A percentile compares a stretch with the other conserved stretches of the same genome.
phyloP scores from a whole-genome alignment of 164 flowering plant species.

The Tetrastigma voinierianum region DNA sequence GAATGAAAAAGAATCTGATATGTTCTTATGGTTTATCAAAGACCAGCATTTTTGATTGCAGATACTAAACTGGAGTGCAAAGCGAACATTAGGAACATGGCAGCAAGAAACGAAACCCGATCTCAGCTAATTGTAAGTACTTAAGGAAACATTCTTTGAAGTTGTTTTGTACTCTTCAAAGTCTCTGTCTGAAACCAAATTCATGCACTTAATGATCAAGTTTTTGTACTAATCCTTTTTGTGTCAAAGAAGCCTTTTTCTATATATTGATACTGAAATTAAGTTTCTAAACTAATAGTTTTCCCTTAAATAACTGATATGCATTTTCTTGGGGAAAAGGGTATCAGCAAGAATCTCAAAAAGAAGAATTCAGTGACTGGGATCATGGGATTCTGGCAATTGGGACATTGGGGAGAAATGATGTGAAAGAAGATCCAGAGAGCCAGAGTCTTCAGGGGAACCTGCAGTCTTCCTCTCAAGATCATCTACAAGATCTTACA shows the following conservation, averaged over 20 bases:
- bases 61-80: constrained; percentile 69
- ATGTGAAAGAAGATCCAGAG: constrained; percentile 24
- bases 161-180: too few species aligned
- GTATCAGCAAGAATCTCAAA: constrained; percentile 24
- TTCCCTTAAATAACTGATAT: constrained; percentile 23
- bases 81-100: constrained; percentile 42
- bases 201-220: too few species aligned
- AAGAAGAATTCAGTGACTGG: constrained; percentile 70
- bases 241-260: too few species aligned
- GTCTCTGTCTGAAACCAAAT: too few species aligned
- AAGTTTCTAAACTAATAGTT: not conserved
- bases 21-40: not conserved
- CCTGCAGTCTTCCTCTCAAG: constrained; percentile 24
- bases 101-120: constrained; percentile 21
- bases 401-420: constrained; percentile 60
- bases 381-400: constrained; percentile 63
- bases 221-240: too few species aligned
- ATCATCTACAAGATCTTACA: constrained; percentile 39
- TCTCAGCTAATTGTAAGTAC: constrained; percentile 24
- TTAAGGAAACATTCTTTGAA: not conserved
- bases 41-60: constrained; percentile 21
- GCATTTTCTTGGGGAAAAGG: too few species aligned
- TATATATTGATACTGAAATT: too few species aligned
- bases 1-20: not conserved
- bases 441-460: constrained; percentile 15